Base-by-base conservation (phyloP, 345 rosid genomes). In the Arabidopsis suecica region DNA sequence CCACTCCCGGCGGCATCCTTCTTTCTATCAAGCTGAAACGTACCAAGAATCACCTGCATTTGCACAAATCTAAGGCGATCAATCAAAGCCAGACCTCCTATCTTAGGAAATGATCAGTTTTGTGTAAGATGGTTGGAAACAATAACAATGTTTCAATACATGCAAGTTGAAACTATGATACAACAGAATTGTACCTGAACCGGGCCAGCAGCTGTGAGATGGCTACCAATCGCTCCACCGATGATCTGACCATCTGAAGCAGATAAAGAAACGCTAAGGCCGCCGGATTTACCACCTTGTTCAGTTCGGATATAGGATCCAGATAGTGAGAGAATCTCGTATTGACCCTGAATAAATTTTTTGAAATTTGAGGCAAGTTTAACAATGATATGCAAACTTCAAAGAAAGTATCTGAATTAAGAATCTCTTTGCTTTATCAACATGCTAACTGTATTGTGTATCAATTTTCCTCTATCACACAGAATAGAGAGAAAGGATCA, bases 181-280 rank as follows among this genome's bases (percentile, higher is more conserved):
- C 44, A 61, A 42, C 28, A 16, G 57, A 48, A 51, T 22, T 50
- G 51, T 70, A 94, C 98, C 98, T 94, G 96, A 57, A 94, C 97
- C 25, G 96, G 92, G 37, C 97, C 96, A 5, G 91, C 90, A 74
- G 99, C 99, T 47, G 56, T 89, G 77, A 95, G 83, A 36, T 88
- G 92, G 49, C 88, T 92, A 16, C 93, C 96, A 74, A 95, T 81
- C 12, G 88, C 97, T 80, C 99, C 99, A 20, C 99, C 99, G 60
- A 95, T 78, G 48, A 90, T 85, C 72, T 88, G 90, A 67, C 97
- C 97, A 80, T 86, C 88, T 12, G 87, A 45, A 72, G 58, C 75
- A 61, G 89, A 86, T 49, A 95, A 82, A 48, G 96, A 92, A 51
- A 89, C 85, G 68, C 96, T 87, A 50, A 95, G 88, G 48, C 93